Evolutionary conservation across 2,329 filamentous ascomycete species (phyloP).

Genomic region (Teratosphaeria viscida): DNA sequence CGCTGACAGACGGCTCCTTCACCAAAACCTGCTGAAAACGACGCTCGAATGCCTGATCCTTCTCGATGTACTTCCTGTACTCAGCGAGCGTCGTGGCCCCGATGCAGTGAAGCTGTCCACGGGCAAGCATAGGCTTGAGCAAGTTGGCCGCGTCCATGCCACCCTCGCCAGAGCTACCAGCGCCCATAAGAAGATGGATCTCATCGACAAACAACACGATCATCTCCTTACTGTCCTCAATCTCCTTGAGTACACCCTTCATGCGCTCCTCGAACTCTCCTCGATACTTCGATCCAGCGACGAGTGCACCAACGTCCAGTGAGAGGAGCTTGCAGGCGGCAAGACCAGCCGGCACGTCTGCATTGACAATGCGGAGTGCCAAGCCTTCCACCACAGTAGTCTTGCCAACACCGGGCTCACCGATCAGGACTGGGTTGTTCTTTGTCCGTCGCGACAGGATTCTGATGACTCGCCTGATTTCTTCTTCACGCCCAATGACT

Average conservation of each 20-base stretch:
- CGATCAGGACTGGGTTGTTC: conserved; percentile 97
- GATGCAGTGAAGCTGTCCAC: conserved; percentile 94
- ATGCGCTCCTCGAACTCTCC: conserved; percentile 98
- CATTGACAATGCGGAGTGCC: conserved; percentile 89
- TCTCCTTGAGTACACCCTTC: conserved; percentile 98
- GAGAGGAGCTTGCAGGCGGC: conserved; percentile 90
- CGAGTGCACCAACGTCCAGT: conserved; percentile 85
- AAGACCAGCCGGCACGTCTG: conserved; percentile 90
- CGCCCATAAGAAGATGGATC: conserved; percentile 97
- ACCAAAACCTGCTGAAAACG: conserved; percentile 97
- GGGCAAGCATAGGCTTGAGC: conserved; percentile 94
- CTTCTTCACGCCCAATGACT: conserved; percentile 92
- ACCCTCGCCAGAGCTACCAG: conserved; percentile 74
- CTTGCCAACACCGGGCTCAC: conserved; percentile 96
- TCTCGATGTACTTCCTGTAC: conserved; percentile 98
- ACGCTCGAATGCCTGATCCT: conserved; percentile 94
- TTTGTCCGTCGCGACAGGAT: conserved; percentile 91
- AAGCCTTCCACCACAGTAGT: conserved; percentile 96
- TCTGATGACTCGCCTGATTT: conserved; percentile 82
- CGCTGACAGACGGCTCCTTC: conserved; percentile 78
- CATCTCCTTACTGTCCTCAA: conserved; percentile 86
- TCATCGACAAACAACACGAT: conserved; percentile 98
- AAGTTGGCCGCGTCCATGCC: conserved; percentile 98
- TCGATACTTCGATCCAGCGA: conserved; percentile 95
- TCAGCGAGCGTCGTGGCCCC: conserved; percentile 91